Evolutionary conservation across 495 filamentous ascomycete species (phyloP).

Genomic region (Penicillium cataractarum): DNA sequence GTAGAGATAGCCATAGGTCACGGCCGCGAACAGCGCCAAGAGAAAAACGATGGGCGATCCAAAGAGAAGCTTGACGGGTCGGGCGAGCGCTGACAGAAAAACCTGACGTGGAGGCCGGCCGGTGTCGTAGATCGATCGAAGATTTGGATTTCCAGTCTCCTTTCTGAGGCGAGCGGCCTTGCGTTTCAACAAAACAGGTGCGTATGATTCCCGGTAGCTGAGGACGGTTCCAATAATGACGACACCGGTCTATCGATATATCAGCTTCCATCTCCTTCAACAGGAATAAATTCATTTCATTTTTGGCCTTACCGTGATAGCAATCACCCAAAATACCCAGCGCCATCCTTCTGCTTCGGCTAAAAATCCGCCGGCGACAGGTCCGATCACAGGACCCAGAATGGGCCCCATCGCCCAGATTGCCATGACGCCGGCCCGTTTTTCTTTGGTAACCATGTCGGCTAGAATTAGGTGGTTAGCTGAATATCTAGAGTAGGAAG

Average conservation of each 20-base stretch:
- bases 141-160: constrained; percentile 50
- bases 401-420: constrained; percentile 33
- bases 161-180: constrained; percentile 67
- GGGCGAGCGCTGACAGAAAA: constrained; percentile 44
- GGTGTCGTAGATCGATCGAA: constrained; percentile 36
- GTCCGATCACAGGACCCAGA: constrained; percentile 30
- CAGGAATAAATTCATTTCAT: constrained; percentile 14
- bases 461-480: constrained; percentile 13
- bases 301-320: constrained; percentile 18
- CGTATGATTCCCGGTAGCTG: constrained; percentile 62
- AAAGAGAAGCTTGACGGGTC: constrained; percentile 57
- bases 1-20: constrained; percentile 64
- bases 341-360: constrained; percentile 46
- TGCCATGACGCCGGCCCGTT: constrained; percentile 31
- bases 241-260: constrained; percentile 20
- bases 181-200: constrained; percentile 65
- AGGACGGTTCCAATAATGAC: constrained; percentile 55
- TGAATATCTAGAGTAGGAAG: not conserved
- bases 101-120: constrained; percentile 34
- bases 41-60: constrained; percentile 61
- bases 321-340: constrained; percentile 44
- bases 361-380: constrained; percentile 37
- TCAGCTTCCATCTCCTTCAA: not conserved
- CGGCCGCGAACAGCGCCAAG: constrained; percentile 55
- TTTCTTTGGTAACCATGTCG: constrained; percentile 30